Base-by-base conservation (phyloP, 495 filamentous ascomycete genomes). In the Paragyromitra xinjiangensis region DNA sequence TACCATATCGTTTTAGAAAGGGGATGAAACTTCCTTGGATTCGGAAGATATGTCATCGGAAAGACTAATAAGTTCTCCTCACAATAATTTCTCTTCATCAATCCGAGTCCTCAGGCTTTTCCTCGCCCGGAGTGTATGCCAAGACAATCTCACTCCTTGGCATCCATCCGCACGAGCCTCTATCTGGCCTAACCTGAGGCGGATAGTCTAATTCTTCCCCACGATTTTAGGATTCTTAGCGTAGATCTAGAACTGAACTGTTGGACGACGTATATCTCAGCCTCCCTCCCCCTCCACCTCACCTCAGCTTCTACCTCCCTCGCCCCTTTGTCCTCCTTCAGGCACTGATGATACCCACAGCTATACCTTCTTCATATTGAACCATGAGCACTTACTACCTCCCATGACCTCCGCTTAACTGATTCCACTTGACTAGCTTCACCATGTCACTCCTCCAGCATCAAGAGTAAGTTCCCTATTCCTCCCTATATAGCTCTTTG, bases 381-480 rank as follows among this genome's bases (percentile, higher is more conserved):
- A 45, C 7, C 29, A 72, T 45, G 48, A 50, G 9, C 29, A 26
- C 68, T 4, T 4, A 37, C 26, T 50, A 24, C 39, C 59, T 50
- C 65, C 19, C 58, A 56, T 56, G 58, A 71, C 26, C 9, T 19
- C 24, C 16, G 9, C 14, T 14, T 39, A 56, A 51, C 67, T 39
- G 16, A 50, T 48, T 2, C 8, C 59, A 61, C 62, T 6, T 24
- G 7, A 3, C n/a, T 34, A 6, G 5, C 29, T 3, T 22, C 65
- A 69, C 40, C 9, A 98, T 98, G 95, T 96, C 95, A 80, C 88
- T 98, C 81, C 91, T 98, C 69, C 93, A 97, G 84, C 94, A 97
- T 75, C 95, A 98, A 89, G 95, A 98, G 94, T 97, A 91, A 63
- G 69, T 92, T 86, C 19, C 53, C 48, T 71, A 24, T 16, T 66